phyloP scores from a whole-genome alignment of 2,329 filamentous ascomycete genomes.

The Neopestalotiopsis sp. region DNA sequence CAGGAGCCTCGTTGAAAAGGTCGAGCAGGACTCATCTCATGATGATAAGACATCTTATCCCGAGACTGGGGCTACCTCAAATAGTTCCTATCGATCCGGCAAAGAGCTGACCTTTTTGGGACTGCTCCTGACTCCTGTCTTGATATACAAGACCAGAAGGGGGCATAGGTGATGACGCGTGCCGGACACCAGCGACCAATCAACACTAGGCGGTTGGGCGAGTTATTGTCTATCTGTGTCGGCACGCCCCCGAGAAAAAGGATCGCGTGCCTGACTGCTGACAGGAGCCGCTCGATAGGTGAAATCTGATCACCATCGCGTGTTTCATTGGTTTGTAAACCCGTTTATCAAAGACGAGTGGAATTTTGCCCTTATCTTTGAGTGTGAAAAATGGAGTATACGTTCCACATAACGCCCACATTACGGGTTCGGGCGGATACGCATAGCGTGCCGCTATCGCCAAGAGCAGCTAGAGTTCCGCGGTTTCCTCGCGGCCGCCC shows the following conservation, averaged over 20 bases:
- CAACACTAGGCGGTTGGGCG: neutral
- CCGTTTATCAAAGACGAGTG: neutral
- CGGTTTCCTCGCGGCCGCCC: neutral
- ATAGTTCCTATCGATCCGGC: neutral
- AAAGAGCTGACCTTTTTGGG: too few relatives aligned
- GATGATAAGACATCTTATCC: too few relatives aligned
- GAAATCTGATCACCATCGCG: neutral
- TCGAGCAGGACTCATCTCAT: too few relatives aligned
- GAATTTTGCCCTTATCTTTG: neutral
- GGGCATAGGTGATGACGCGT: neutral
- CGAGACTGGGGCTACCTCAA: too few relatives aligned
- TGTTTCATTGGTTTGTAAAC: neutral
- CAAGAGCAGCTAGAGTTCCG: neutral
- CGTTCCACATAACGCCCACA: constrained; percentile 3
- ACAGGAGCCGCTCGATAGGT: neutral
- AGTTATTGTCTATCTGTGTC: neutral
- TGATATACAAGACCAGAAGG: neutral
- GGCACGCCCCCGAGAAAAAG: neutral
- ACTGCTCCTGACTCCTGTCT: neutral
- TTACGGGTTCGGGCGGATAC: neutral
- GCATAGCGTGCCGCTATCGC: neutral
- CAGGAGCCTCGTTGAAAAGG: too few relatives aligned
- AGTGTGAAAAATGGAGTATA: constrained; percentile 7
- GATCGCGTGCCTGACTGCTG: neutral
- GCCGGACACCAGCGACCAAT: neutral